Conservation (phyloP, 345 rosid genomes). For the Citrus maxima region DNA sequence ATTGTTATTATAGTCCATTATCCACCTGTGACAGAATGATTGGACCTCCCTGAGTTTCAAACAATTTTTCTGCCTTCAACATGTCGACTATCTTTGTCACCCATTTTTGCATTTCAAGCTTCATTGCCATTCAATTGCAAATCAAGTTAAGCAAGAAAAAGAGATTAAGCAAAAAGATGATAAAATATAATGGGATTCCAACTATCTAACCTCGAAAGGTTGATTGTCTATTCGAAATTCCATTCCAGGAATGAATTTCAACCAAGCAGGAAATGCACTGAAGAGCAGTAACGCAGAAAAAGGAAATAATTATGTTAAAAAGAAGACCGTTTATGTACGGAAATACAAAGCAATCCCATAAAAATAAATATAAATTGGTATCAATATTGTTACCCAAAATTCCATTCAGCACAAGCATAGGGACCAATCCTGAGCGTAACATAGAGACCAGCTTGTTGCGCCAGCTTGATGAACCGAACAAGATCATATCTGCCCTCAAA, state of each 20-base stretch:
- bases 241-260: not conserved
- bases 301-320: not conserved
- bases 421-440: conserved; percentile 96
- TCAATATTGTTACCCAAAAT: conserved; percentile 60
- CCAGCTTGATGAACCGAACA: conserved; percentile 76
- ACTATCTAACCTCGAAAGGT: conserved; percentile 46
- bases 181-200: not conserved
- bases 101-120: conserved; percentile 88
- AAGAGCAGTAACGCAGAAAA: conserved; percentile 2
- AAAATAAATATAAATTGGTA: too few species aligned
- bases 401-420: conserved; percentile 95
- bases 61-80: conserved; percentile 92
- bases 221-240: not conserved
- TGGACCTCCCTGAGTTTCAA: conserved; percentile 91
- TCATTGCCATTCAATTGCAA: conserved; percentile 10
- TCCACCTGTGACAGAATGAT: conserved; percentile 86
- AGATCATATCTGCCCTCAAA: conserved; percentile 55
- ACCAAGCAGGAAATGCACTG: conserved; percentile 2
- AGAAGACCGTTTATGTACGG: too few species aligned
- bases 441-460: conserved; percentile 83
- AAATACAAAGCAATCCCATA: not conserved
- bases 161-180: not conserved
- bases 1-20: not conserved
- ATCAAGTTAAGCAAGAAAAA: conserved; percentile 5
- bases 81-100: conserved; percentile 85